phyloP scores from a whole-genome alignment of 108 stramenopile genomes.

The Cyclotella sp. region DNA sequence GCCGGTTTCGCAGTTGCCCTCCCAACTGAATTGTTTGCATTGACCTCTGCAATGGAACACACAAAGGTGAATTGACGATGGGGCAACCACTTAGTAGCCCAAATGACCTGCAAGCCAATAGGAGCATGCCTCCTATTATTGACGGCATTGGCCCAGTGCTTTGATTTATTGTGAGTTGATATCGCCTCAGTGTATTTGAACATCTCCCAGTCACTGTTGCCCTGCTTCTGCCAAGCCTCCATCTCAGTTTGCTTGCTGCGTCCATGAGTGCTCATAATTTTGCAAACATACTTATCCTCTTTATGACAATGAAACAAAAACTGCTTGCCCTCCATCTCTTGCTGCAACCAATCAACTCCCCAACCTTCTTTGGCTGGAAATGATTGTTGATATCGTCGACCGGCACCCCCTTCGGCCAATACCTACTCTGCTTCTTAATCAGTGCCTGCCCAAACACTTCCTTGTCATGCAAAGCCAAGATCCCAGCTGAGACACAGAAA shows the following conservation, averaged over 20 bases:
- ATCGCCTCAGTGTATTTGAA: conserved; percentile 20
- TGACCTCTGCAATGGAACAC: conserved; percentile 24
- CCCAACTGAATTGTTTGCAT: conserved; percentile 22
- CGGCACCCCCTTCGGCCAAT: conserved; percentile 7
- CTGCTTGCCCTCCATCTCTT: not conserved
- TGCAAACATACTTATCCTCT: not conserved
- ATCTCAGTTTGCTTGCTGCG: not conserved
- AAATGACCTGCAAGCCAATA: conserved; percentile 13
- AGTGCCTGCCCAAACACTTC: conserved; percentile 18
- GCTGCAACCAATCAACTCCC: not conserved
- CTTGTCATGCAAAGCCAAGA: conserved; percentile 8
- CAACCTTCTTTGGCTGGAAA: not conserved
- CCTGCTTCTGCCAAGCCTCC: not conserved
- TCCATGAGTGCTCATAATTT: conserved; percentile 18
- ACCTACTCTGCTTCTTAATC: conserved; percentile 8
- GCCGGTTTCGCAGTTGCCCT: not conserved
- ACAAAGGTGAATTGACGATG: conserved; percentile 31
- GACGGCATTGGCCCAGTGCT: conserved; percentile 22
- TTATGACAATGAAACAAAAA: conserved; percentile 18
- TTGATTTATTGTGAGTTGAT: not conserved
- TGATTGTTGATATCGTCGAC: conserved; percentile 8
- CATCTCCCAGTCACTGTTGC: not conserved
- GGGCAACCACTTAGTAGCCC: conserved; percentile 27
- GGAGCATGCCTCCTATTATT: conserved; percentile 28
- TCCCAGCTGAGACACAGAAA: conserved; percentile 27